Percentiles rank a stretch among this genome's conserved stretches.
Conservation (phyloP, 139 green algal species). For the Zygnema cylindricum region DNA sequence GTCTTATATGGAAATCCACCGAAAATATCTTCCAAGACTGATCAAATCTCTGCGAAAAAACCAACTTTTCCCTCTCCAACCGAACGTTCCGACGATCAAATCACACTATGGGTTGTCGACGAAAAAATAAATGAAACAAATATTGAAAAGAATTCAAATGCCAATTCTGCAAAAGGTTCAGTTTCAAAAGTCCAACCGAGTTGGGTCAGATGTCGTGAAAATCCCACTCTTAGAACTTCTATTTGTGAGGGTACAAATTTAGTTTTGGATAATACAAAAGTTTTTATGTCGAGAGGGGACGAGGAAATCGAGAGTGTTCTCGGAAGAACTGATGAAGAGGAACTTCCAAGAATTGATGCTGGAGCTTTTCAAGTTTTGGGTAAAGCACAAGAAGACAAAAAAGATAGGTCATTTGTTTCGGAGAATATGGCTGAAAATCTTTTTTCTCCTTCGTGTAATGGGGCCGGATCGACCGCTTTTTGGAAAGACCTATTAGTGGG, state of each 20-base stretch:
- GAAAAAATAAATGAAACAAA: not conserved
- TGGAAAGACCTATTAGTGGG: not conserved
- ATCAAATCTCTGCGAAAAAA: no score
- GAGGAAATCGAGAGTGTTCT: conserved; percentile 4
- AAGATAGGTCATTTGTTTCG: not conserved
- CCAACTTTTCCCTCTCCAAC: not conserved
- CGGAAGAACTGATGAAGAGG: not conserved
- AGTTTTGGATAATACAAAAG: not conserved
- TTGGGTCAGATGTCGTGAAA: conserved; percentile 10
- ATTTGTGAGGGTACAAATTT: conserved; percentile 12
- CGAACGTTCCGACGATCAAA: not conserved
- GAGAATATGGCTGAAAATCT: not conserved
- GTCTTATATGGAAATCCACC: not conserved
- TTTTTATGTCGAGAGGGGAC: not conserved
- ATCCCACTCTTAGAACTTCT: conserved; percentile 2
- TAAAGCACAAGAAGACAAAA: not conserved
- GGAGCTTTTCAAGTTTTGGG: conserved; percentile 16
- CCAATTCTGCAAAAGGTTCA: not conserved
- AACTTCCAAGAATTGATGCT: not conserved
- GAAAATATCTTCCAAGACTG: not conserved
- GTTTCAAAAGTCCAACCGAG: not conserved
- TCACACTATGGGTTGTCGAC: not conserved
- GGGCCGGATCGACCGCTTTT: not conserved
- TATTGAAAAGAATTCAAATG: not conserved
- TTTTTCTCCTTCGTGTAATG: not conserved